Percentiles rank a stretch among this genome's conserved stretches.
Conservation (phyloP, 176 grass and related monocot genomes). For the Aegilops umbellulata region DNA sequence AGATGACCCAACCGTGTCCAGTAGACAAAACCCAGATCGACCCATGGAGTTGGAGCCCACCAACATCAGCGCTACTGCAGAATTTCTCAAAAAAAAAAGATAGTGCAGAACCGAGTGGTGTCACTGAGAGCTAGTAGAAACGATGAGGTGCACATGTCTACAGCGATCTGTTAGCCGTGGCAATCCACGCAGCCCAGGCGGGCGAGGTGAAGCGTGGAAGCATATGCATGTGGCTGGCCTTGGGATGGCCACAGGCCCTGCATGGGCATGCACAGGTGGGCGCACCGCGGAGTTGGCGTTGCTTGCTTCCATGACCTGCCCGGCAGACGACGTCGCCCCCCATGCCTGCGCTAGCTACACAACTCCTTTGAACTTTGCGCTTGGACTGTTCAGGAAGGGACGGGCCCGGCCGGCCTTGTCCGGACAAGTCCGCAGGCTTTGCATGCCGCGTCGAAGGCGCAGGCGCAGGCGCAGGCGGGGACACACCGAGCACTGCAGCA, state of each 20-base stretch:
- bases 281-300: neutral
- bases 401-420: conserved; percentile 5
- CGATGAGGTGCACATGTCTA: neutral
- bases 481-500: neutral
- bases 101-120: neutral
- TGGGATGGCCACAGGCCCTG: neutral
- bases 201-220: neutral
- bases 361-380: neutral
- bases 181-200: neutral
- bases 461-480: neutral
- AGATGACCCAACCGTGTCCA: neutral
- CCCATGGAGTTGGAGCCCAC: neutral
- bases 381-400: conserved; percentile 26
- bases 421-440: conserved; percentile 26
- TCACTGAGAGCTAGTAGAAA: neutral
- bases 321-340: neutral
- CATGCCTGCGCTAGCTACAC: conserved; percentile 25
- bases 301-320: conserved; percentile 4
- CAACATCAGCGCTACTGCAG: neutral
- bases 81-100: neutral
- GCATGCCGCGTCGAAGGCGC: conserved; percentile 8
- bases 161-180: neutral
- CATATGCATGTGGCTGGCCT: neutral
- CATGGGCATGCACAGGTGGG: neutral
- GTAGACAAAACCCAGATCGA: neutral